Evolutionary conservation across 192 early-diverging fungal genomes (phyloP).

Genomic region (Linnemannia exigua): DNA sequence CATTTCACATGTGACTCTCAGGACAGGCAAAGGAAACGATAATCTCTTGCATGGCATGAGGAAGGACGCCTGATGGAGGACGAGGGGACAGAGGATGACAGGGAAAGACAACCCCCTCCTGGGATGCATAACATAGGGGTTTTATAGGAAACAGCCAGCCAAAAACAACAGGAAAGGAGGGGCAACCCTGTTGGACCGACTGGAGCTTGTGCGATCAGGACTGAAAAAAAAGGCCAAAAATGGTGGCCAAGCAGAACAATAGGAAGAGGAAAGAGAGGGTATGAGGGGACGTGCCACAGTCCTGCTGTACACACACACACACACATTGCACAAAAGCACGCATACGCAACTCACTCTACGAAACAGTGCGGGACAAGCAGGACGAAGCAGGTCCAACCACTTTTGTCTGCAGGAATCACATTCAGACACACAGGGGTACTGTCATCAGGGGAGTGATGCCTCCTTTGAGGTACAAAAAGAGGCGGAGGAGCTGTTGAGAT

Average conservation of each 20-base stretch:
- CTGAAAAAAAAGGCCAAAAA: constrained; percentile 10
- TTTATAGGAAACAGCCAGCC: not conserved
- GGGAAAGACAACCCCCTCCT: not conserved
- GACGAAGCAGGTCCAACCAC: not conserved
- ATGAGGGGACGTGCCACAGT: constrained; percentile 24
- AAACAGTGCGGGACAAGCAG: not conserved
- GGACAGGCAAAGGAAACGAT: not conserved
- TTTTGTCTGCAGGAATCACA: not conserved
- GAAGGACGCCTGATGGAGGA: not conserved
- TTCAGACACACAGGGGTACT: not conserved
- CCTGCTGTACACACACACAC: constrained; percentile 1
- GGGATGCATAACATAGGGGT: not conserved
- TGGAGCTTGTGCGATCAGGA: constrained; percentile 41
- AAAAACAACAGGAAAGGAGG: not conserved
- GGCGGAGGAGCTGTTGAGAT: not conserved
- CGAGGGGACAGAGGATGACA: not conserved
- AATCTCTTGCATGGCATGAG: not conserved
- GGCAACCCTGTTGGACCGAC: constrained; percentile 19
- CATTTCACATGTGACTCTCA: not conserved
- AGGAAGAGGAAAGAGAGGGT: not conserved
- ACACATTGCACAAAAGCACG: not conserved
- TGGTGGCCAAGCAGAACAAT: constrained; percentile 29
- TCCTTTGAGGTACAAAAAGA: not conserved
- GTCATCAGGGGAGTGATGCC: not conserved
- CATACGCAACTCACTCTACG: too few relatives aligned